Base-by-base conservation (phyloP, 345 rosid genomes). In the Alliaria petiolata region DNA sequence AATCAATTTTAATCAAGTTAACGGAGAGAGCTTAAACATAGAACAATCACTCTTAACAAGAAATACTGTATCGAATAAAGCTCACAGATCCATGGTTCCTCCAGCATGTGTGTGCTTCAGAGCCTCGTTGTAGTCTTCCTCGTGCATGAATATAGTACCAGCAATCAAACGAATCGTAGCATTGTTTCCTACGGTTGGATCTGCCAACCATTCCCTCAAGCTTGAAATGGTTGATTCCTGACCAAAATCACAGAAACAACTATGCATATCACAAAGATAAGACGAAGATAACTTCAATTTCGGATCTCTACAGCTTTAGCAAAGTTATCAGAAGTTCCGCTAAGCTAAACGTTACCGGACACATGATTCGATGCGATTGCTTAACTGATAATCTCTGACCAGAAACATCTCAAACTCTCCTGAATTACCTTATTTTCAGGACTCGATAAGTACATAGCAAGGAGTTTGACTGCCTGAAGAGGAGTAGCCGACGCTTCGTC, bases 51-150 rank as follows among this genome's bases (percentile, higher is more conserved):
- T 50, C 47, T 8, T n/a, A 4, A 67, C 25, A 47, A 26, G 38
- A 72, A 12, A 34, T 8, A 47, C 2, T 19, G 19, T 8, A 46
- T 34, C 31, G 10, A 59, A 16, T 9, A 45, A 10, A 28, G 35
- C 97, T 86, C 71, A 95, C 97, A 95, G 78, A 60, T 89, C 99
- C 97, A 95, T 84, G 59, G 95, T 89, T 50, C 99, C 96, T 39
- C 97, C 99, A 66, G 90, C 73, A 79, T 95, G 82, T 10, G 96
- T 95, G 83, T 89, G 95, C 76, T 91, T 95, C 68, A 95, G 84
- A 71, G 97, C 96, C 75, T 95, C 99, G 33, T 65, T 89, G 62
- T 81, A 95, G 74, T 89, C 97, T 76, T 95, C 96, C 54, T 91
- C 93, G 35, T 91, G 93, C 98, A 85, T 85, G 83, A 89, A 91